Evolutionary conservation across 2,329 filamentous ascomycete genomes (phyloP).

Genomic region (Diaporthe sp.): DNA sequence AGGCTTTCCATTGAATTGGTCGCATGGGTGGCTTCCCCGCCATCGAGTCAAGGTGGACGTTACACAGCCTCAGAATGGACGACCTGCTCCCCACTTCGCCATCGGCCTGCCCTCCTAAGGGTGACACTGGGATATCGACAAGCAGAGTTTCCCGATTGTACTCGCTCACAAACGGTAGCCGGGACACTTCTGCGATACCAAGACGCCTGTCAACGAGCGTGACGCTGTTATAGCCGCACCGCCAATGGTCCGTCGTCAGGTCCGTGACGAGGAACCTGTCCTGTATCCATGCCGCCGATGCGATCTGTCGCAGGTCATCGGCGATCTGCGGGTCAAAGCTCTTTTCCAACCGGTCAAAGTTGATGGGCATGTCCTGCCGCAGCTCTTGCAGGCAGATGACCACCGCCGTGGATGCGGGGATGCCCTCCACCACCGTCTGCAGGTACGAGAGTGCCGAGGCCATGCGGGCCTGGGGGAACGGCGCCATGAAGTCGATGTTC

Average conservation of each 20-base stretch:
- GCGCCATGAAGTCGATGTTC: slow-evolving; percentile 52
- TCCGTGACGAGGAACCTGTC: slow-evolving; percentile 62
- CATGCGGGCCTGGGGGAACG: slow-evolving; percentile 45
- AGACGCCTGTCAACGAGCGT: slow-evolving; percentile 62
- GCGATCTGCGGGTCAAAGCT: slow-evolving; percentile 45
- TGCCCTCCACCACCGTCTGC: slow-evolving; percentile 29
- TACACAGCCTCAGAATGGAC: slow-evolving; percentile 32
- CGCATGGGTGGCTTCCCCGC: slow-evolving; percentile 29
- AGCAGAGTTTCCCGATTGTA: slow-evolving; percentile 64
- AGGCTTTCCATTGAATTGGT: slow-evolving; percentile 36
- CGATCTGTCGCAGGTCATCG: slow-evolving; percentile 58
- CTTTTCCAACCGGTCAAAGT: slow-evolving; percentile 2
- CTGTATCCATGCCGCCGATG: slow-evolving; percentile 57
- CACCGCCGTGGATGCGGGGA: slow-evolving; percentile 43
- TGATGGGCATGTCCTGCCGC: slow-evolving; percentile 13
- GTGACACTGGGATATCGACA: slow-evolving; percentile 56
- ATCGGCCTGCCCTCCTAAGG: neutral
- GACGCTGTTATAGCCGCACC: slow-evolving; percentile 60
- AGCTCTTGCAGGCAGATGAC: slow-evolving; percentile 66
- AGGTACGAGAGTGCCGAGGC: slow-evolving; percentile 45
- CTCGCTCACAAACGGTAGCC: slow-evolving; percentile 61
- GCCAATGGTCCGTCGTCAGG: slow-evolving; percentile 55
- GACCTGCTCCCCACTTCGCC: too few species aligned
- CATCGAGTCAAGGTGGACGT: slow-evolving; percentile 37
- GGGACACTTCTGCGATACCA: slow-evolving; percentile 55